phyloP scores from a whole-genome alignment of 2,329 filamentous ascomycete genomes.

The Apiospora saccharicola region DNA sequence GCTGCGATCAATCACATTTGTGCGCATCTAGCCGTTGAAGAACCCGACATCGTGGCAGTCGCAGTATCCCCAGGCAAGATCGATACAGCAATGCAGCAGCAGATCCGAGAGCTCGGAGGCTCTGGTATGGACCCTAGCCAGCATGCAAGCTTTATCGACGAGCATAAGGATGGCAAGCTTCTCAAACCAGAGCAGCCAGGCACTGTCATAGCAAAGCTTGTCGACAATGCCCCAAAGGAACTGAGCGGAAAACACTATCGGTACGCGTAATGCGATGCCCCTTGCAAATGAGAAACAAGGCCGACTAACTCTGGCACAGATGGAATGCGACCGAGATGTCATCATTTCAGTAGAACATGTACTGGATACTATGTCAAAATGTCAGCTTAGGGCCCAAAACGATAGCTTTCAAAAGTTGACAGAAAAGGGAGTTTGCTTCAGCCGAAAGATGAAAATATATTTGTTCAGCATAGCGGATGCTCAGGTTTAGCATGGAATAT shows the following conservation, averaged over 20 bases:
- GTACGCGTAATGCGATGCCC: conserved; percentile 54
- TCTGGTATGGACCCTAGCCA: conserved; percentile 59
- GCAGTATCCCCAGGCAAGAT: conserved; percentile 81
- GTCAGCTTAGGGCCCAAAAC: conserved; percentile 29
- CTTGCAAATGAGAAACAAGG: not conserved
- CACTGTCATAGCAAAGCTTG: conserved; percentile 83
- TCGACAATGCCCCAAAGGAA: conserved; percentile 67
- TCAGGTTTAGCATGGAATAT: conserved; percentile 84
- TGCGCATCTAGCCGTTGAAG: conserved; percentile 76
- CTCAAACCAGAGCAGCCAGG: conserved; percentile 86
- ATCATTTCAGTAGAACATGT: conserved; percentile 53
- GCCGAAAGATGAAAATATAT: conserved; percentile 86
- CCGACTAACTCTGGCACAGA: conserved; percentile 41
- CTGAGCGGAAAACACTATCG: conserved; percentile 80
- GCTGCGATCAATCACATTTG: conserved; percentile 84
- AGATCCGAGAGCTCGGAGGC: conserved; percentile 70
- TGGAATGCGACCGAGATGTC: conserved; percentile 63
- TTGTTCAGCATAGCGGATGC: conserved; percentile 66
- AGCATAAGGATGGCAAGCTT: conserved; percentile 75
- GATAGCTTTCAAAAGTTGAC: conserved; percentile 32
- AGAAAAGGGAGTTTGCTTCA: conserved; percentile 58
- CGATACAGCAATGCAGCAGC: conserved; percentile 90
- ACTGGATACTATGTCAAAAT: conserved; percentile 25
- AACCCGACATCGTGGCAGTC: conserved; percentile 76
- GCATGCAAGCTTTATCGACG: conserved; percentile 72